Base-by-base conservation (phyloP, 176 grass and related monocot genomes). In the Coix lacrymajobi region DNA sequence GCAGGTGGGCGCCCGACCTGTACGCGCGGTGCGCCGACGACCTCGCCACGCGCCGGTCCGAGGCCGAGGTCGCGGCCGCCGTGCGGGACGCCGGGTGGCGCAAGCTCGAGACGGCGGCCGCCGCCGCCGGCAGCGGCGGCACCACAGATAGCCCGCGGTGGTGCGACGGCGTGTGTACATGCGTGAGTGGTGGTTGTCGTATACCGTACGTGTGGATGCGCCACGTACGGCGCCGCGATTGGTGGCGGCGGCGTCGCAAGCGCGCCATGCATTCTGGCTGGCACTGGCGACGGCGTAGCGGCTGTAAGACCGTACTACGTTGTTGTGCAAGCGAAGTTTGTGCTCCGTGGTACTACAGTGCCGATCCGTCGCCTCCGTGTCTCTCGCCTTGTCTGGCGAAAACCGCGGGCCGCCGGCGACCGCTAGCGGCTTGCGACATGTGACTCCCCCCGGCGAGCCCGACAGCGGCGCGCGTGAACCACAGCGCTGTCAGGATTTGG, bases 21-120 rank as follows among this genome's bases (percentile, higher is more conserved):
- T 95, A 95, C 91, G 84, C 80, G 12, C 86, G 73, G 1, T 95
- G 87, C 69, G 52, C 66, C 71, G 40, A 17, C 36, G 87, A 86
- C 64, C 88, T 95, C 66, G 67, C 71, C 34, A 54, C 74, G 9
- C 17, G 31, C 1, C 71, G 87, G 4, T 62, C 84, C 1, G 78
- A 62, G 73, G 79, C 72, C 20, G 61, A 39, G 15, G 32, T 6
- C 30, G 79, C 83, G 22, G 81, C 83, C 72, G 71, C 66, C 45
- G 85, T 79, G 68, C 77, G 92, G 38, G 83, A 49, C n/a, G 80
- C 48, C 1, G 82, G 66, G 76, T 98, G 96, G 96, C 76, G 85
- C 1, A 73, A 16, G 68, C 87, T 98, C 26, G 91, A 98, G 81
- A 39, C 20, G 16, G 45, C 78, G 28, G 91, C 71, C 63, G 39